Percentiles rank a stretch among this genome's conserved stretches.
phyloP scores from a whole-genome alignment of 2,329 filamentous ascomycete species.

The Orbilia javanica region DNA sequence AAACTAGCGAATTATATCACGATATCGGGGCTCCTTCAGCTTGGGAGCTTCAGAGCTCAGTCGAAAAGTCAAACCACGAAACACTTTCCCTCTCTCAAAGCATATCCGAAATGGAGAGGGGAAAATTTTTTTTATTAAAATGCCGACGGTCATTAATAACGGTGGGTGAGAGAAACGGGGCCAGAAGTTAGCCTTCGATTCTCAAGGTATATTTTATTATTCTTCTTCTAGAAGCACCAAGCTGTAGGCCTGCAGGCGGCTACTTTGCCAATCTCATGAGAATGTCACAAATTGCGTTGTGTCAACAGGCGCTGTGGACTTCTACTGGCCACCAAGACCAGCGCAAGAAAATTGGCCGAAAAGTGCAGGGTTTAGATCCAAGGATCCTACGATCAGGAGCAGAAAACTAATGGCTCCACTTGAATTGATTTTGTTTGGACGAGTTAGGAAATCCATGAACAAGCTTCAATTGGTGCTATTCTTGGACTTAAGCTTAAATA shows the following conservation, averaged over 20 bases:
- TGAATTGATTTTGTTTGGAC: not conserved
- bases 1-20: slow-evolving; percentile 5
- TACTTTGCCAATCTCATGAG: slow-evolving; percentile 6
- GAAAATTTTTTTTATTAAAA: not conserved
- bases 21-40: not conserved
- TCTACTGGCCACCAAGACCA: slow-evolving; percentile 10
- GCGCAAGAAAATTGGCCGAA: not conserved
- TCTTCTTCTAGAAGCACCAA: slow-evolving; percentile 33
- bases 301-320: slow-evolving; percentile 30
- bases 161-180: not conserved
- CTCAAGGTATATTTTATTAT: too few species aligned
- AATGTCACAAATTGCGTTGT: slow-evolving; percentile 50
- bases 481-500: slow-evolving; percentile 57
- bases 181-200: too few species aligned
- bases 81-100: slow-evolving; percentile 3
- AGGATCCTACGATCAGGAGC: not conserved
- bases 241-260: slow-evolving; percentile 7
- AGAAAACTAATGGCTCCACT: slow-evolving; percentile 13
- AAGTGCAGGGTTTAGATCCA: not conserved
- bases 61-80: slow-evolving; percentile 1
- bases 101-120: not conserved
- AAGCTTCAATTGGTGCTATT: slow-evolving; percentile 45
- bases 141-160: not conserved
- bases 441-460: not conserved
- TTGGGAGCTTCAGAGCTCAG: slow-evolving; percentile 9